phyloP scores from a whole-genome alignment of 192 early-diverging fungal species.

The Coemansia sp. region DNA sequence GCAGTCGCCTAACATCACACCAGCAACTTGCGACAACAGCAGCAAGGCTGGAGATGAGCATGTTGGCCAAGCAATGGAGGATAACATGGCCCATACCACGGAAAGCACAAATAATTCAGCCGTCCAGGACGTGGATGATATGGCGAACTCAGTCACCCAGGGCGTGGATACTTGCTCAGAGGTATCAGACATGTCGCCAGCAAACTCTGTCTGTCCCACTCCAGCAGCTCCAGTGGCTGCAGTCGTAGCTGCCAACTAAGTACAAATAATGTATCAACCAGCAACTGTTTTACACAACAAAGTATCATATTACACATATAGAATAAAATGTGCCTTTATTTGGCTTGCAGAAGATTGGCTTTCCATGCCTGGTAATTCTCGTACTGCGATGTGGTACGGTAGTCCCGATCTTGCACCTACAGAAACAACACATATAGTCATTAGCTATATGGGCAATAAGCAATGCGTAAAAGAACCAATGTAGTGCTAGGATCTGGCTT shows the following conservation, averaged over 20 bases:
- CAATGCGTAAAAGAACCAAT: not conserved
- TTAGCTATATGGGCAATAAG: not conserved
- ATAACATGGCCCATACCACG: not conserved
- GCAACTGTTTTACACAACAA: not conserved
- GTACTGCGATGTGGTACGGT: slow-evolving; percentile 26
- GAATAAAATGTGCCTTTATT: not conserved
- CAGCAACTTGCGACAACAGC: not conserved
- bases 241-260: not conserved
- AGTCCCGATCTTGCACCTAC: slow-evolving; percentile 38
- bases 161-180: not conserved
- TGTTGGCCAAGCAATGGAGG: not conserved
- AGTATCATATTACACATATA: too few species aligned
- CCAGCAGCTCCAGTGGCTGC: slow-evolving; percentile 1
- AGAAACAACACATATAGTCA: not conserved
- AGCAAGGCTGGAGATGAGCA: not conserved
- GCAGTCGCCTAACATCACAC: not conserved
- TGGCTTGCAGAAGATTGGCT: slow-evolving; percentile 9
- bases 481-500: not conserved
- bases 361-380: slow-evolving; percentile 38
- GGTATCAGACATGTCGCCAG: not conserved
- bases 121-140: too few species aligned
- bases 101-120: not conserved
- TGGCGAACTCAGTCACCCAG: not conserved
- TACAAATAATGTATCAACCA: not conserved
- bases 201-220: slow-evolving; percentile 1